Evolutionary conservation across 2,329 filamentous ascomycete species (phyloP), one percentile per base, ranked within the genome.

Genomic region (Colletotrichum spinosum): DNA sequence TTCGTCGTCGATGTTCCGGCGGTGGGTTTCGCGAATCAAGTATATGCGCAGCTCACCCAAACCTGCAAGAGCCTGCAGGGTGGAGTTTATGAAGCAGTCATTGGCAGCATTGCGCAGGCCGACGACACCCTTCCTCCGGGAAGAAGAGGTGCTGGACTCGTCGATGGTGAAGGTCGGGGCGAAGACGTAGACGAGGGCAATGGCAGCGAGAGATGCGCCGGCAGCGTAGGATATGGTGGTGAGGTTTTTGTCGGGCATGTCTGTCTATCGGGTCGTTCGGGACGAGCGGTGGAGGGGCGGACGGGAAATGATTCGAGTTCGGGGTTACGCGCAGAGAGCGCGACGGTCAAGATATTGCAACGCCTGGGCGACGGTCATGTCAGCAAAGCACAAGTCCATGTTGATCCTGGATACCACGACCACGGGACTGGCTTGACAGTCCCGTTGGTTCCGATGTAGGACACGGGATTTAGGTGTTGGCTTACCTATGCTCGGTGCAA

Each of bases 91-190:
- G 79, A 95, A 96, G 82, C 92, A 96, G 78, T 96, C 96, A 79
- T 99, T 99, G 70, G 95, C 96, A 8, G 93, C 90, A 78, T 99
- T 99, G 57, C 85, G 84, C 61, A 98, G 85, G 44, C 96, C 96
- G 60, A 98, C 94, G 48, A 97, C 92, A 65, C 92, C 92, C 75
- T 93, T 95, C 79, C 94, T 96, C 71, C 92, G 89, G 46, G 80
- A 80, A 60, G 96, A 92, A 42, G 80, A 81, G 60, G 86, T 87
- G 67, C 90, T 86, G 61, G 96, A 92, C 74, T 90, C 89, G 79
- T 99, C 95, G 77, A 98, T 90, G 72, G 97, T 92, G 79, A 95
- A 98, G 56, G 94, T 98, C n/a, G 96, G 96, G 8, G 91, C 94
- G 79, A 99, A 98, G 72, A 98, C 95, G 79, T 98, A 99, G 76